Conservation (phyloP, 2,329 filamentous ascomycete species). For the Aspergillus clavatus region DNA sequence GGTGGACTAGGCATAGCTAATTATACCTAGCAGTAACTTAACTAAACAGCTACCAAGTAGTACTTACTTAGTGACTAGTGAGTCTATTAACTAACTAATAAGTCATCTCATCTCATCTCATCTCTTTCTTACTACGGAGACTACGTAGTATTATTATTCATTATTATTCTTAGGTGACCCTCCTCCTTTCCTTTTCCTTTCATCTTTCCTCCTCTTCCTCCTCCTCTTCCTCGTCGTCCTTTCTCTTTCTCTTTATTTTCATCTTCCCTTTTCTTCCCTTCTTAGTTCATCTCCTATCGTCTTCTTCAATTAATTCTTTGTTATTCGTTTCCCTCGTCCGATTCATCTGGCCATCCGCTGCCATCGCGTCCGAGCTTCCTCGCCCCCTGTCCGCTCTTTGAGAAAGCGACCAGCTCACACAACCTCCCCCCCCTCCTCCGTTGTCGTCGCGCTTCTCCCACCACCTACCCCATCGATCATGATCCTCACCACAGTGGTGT, state of each 20-base stretch:
- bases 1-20: no score
- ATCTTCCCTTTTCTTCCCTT: constrained; percentile 3
- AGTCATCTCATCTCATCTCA: no score
- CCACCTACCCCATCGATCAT: constrained; percentile 21
- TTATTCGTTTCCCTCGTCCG: background rate
- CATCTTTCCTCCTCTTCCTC: constrained; percentile 2
- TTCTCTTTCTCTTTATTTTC: constrained; percentile 2
- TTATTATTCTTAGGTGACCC: no score
- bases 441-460: background rate
- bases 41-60: no score
- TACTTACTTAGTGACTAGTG: no score
- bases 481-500: constrained; percentile 15
- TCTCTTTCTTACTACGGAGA: no score
- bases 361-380: background rate
- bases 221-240: constrained; percentile 2
- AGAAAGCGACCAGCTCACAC: background rate
- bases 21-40: no score
- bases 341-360: background rate
- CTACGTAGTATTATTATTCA: no score
- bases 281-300: constrained; percentile 4
- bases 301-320: constrained; percentile 4
- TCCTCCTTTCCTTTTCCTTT: no score
- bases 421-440: background rate
- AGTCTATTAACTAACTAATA: no score
- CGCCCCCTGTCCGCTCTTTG: background rate